Evolutionary conservation across 805 yeast species (phyloP), one percentile per base, ranked within the genome.

Genomic region (Zygotorulaspora florentina): DNA sequence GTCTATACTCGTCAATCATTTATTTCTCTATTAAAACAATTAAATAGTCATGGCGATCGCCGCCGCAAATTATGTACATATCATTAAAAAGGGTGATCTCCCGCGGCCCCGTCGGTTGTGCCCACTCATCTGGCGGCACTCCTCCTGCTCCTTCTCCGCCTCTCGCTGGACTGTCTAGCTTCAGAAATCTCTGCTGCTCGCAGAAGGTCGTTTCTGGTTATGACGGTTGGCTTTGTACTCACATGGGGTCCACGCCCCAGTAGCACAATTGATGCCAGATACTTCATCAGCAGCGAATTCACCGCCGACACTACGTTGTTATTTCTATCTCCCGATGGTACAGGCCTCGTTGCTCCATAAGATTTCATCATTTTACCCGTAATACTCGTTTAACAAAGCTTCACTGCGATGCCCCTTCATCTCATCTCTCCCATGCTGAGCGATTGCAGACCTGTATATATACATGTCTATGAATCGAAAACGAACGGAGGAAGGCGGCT

Each of bases 161-260:
- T 25, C 17, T 27, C 36, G 7, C 35, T 20, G 4, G 35, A 45
- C 27, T 25, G 13, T n/a, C 28, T 15, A n/a, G 35, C 36, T 18
- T 43, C 46, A 4, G 20, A 33, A 13, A 33, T 13, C 39, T 47
- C 45, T 1, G 62, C 57, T n/a, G 53, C 55, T 18, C 42, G 40
- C 11, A 59, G 28, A 8, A 59, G 37, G 40, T 59, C 64, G 27
- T 50, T 42, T 18, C 64, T 51, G 8, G 62, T 59, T 11, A 59
- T 52, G 4, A 53, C 46, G 8, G 43, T 42, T 18, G 56, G 56
- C 17, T 53, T 53, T 8, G 47, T 42, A 34, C 56, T 53, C 8
- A 20, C 51, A 31, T 51, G 49, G 6, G 45, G 47, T 5, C 56
- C 56, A 35, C 53, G 53, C n/a, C 53, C 53, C 39, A 42, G 25